These are phyloP conservation scores for Mentha longifolia DNA, from an alignment of 257 asterid genomes.

Conservation along the genomic window DNA sequence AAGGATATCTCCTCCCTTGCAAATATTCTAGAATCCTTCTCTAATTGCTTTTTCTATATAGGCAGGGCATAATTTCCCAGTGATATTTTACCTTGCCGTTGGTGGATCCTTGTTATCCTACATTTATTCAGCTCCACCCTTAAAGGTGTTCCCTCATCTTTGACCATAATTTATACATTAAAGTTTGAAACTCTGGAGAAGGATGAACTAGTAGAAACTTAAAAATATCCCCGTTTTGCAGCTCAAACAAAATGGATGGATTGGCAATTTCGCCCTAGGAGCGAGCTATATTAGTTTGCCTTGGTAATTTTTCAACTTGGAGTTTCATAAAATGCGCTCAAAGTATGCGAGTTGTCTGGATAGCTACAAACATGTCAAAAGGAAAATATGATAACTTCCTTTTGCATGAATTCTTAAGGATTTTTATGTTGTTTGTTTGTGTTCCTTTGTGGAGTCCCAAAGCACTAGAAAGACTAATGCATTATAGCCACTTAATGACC, in stretches of 20 bases:
- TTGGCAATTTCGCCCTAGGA: constrained; percentile 96
- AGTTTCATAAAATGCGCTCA: constrained; percentile 23
- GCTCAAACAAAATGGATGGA: constrained; percentile 99
- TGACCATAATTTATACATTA: constrained; percentile 19
- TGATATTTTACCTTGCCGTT: constrained; percentile 84
- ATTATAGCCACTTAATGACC: too few relatives aligned
- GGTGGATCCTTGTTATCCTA: constrained; percentile 97
- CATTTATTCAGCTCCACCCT: constrained; percentile 97
- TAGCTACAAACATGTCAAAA: constrained; percentile 12
- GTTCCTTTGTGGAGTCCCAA: constrained; percentile 3
- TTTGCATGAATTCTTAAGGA: background rate
- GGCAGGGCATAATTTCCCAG: constrained; percentile 94
- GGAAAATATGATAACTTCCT: background rate
- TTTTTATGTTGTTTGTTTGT: constrained; percentile 11
- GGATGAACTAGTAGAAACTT: constrained; percentile 17
- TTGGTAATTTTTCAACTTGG: constrained; percentile 53
- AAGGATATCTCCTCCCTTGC: constrained; percentile 23
- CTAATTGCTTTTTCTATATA: constrained; percentile 40
- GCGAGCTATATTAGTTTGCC: constrained; percentile 98
- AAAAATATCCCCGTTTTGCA: constrained; percentile 40
- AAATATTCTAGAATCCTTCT: background rate
- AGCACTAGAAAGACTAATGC: constrained; percentile 6
- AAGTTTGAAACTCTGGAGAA: constrained; percentile 11
- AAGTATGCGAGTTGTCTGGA: constrained; percentile 5
- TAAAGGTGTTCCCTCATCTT: constrained; percentile 62